These are phyloP conservation scores for Davidsoniella australis DNA, from an alignment of 2,329 filamentous ascomycete genomes.

Conservation along the genomic window DNA sequence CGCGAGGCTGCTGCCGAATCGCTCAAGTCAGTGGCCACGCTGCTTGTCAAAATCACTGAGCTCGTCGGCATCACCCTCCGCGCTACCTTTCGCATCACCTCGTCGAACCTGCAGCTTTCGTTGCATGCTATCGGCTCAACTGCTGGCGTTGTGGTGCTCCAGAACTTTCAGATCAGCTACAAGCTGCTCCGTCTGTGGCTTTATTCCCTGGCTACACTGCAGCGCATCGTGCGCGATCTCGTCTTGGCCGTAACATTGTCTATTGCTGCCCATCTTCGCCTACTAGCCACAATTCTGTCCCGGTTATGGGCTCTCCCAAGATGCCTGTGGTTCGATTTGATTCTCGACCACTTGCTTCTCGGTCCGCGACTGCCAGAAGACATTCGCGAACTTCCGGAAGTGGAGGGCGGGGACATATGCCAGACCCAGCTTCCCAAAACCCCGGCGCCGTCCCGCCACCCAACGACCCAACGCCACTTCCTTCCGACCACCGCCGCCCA, in stretches of 20 bases:
- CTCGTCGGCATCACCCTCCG: constrained; percentile 6
- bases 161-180: constrained; percentile 12
- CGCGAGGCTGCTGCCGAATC: constrained; percentile 9
- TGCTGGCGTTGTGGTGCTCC: constrained; percentile 9
- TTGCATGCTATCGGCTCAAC: constrained; percentile 9
- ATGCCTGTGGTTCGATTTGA: constrained; percentile 10
- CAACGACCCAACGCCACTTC: not conserved
- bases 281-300: not conserved
- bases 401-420: not conserved
- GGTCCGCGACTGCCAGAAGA: constrained; percentile 11
- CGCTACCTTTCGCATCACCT: constrained; percentile 12
- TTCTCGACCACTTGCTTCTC: constrained; percentile 9
- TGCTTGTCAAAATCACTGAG: constrained; percentile 8
- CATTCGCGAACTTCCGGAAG: constrained; percentile 9
- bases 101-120: constrained; percentile 11
- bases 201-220: constrained; percentile 10
- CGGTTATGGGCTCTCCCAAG: not conserved
- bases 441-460: not conserved
- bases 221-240: constrained; percentile 11
- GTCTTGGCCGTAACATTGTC: constrained; percentile 5
- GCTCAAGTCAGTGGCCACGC: constrained; percentile 5
- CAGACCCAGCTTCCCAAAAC: not conserved
- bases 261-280: constrained; percentile 6
- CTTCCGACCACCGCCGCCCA: not conserved
- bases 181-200: constrained; percentile 11